Conservation (phyloP, 1,284 basidiomycete genomes). For the Leccinum fuscescens region DNA sequence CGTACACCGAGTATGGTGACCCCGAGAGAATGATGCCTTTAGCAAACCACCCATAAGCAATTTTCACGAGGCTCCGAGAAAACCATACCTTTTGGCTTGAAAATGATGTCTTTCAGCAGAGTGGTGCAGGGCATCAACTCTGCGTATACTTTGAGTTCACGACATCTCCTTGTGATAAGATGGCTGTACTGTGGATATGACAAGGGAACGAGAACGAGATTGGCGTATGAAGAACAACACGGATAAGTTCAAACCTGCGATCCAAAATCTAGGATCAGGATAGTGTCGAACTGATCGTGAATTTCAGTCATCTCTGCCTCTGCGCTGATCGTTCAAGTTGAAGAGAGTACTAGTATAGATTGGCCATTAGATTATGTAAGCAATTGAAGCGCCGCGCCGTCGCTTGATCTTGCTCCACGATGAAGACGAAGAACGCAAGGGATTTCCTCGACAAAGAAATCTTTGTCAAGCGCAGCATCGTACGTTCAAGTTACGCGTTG, state of each 20-base stretch:
- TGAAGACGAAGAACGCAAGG: conserved; percentile 44
- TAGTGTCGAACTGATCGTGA: conserved; percentile 94
- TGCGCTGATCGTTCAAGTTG: not conserved
- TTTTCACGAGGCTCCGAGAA: not conserved
- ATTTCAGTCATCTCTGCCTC: conserved; percentile 66
- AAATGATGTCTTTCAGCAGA: conserved; percentile 85
- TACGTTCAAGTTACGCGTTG: conserved; percentile 31
- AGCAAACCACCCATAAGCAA: not conserved
- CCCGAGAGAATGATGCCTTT: conserved; percentile 96
- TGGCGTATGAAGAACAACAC: conserved; percentile 76
- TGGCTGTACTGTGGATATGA: conserved; percentile 86
- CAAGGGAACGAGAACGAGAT: conserved; percentile 74
- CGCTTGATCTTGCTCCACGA: conserved; percentile 24
- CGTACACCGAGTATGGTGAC: conserved; percentile 98
- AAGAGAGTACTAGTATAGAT: too few relatives aligned
- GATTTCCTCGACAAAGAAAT: conserved; percentile 66
- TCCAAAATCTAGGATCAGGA: conserved; percentile 99
- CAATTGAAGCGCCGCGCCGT: not conserved
- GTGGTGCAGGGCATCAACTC: conserved; percentile 98
- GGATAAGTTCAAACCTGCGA: conserved; percentile 78
- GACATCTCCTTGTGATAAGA: conserved; percentile 96
- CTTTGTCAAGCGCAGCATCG: conserved; percentile 60
- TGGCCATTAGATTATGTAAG: not conserved
- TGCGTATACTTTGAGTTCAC: conserved; percentile 97
- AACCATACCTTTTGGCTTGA: conserved; percentile 87